A percentile compares a stretch with the other conserved stretches of the same genome.
phyloP scores from a whole-genome alignment of 2,329 filamentous ascomycete genomes.

The Fusarium sp. region DNA sequence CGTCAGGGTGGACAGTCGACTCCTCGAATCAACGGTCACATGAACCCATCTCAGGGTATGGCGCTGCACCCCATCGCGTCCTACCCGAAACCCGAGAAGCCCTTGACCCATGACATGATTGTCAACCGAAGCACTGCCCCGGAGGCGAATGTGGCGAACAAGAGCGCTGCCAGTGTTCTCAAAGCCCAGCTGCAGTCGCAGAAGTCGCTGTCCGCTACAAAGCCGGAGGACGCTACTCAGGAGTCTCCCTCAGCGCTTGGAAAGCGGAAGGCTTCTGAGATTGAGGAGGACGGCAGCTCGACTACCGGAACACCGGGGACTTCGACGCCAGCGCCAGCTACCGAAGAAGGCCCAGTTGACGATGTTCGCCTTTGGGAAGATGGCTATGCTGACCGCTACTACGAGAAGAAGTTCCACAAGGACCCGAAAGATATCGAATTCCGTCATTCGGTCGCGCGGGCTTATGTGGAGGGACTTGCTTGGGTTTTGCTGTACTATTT shows the following conservation, averaged over 20 bases:
- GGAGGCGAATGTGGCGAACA: constrained; percentile 86
- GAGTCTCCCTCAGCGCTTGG: constrained; percentile 65
- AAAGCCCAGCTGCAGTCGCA: constrained; percentile 79
- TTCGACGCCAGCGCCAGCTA: constrained; percentile 57
- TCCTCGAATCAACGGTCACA: constrained; percentile 48
- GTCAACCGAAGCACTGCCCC: constrained; percentile 77
- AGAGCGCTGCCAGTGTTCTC: constrained; percentile 90
- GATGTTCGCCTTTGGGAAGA: constrained; percentile 94
- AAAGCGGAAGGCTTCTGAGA: constrained; percentile 82
- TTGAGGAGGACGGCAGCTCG: constrained; percentile 74
- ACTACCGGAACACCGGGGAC: constrained; percentile 67
- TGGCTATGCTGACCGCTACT: constrained; percentile 95
- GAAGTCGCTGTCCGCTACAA: constrained; percentile 37
- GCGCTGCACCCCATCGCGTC: constrained; percentile 56
- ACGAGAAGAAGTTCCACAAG: constrained; percentile 94
- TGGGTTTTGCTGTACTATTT: constrained; percentile 99
- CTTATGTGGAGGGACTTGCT: constrained; percentile 94
- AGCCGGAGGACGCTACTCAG: constrained; percentile 45
- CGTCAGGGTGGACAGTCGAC: constrained; percentile 27
- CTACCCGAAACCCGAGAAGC: constrained; percentile 65
- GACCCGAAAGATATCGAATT: constrained; percentile 85
- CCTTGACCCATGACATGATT: constrained; percentile 88
- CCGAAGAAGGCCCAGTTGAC: constrained; percentile 77
- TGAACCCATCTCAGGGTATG: constrained; percentile 49
- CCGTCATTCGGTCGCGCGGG: constrained; percentile 85